These are phyloP conservation scores for Phytophthora palmivora DNA, from an alignment of 352 stramenopile genomes.

Conservation along the genomic window DNA sequence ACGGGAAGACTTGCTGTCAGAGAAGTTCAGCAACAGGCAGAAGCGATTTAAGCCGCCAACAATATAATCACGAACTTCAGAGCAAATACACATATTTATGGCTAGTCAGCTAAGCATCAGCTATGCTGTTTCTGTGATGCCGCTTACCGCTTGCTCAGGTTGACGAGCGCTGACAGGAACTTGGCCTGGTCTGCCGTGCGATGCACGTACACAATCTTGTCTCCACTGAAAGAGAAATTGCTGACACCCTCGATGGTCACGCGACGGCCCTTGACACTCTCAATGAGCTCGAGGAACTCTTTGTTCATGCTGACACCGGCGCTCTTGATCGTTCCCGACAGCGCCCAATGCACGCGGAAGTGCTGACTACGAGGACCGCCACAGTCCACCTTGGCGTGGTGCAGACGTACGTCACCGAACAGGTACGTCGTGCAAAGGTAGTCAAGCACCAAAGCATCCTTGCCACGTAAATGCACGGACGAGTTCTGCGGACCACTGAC, in stretches of 20 bases:
- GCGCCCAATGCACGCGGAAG: slow-evolving; percentile 87
- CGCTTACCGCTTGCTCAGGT: slow-evolving; percentile 72
- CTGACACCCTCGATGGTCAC: slow-evolving; percentile 88
- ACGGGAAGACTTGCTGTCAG: neutral
- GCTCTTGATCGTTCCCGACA: slow-evolving; percentile 78
- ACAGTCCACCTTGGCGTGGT: slow-evolving; percentile 86
- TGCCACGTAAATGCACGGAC: slow-evolving; percentile 80
- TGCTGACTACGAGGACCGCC: slow-evolving; percentile 84
- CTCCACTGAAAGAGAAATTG: slow-evolving; percentile 88
- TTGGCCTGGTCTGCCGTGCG: slow-evolving; percentile 90
- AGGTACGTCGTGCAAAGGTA: slow-evolving; percentile 88
- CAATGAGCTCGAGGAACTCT: slow-evolving; percentile 87
- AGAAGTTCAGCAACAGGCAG: too few species aligned
- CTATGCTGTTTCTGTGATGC: slow-evolving; percentile 1
- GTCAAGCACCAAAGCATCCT: slow-evolving; percentile 87
- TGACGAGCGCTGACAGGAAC: slow-evolving; percentile 84
- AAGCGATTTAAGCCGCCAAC: neutral
- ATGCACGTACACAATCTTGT: slow-evolving; percentile 92
- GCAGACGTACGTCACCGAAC: slow-evolving; percentile 76
- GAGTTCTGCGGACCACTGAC: slow-evolving; percentile 88
- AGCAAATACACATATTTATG: slow-evolving; percentile 39
- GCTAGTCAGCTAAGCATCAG: slow-evolving; percentile 3
- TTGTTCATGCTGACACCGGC: slow-evolving; percentile 89
- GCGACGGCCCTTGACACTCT: slow-evolving; percentile 79
- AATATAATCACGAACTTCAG: slow-evolving; percentile 6